Evolutionary conservation across 768 basidiomycete genomes (phyloP), one percentile per base, ranked within the genome.

Genomic region (Trametes cingulata): DNA sequence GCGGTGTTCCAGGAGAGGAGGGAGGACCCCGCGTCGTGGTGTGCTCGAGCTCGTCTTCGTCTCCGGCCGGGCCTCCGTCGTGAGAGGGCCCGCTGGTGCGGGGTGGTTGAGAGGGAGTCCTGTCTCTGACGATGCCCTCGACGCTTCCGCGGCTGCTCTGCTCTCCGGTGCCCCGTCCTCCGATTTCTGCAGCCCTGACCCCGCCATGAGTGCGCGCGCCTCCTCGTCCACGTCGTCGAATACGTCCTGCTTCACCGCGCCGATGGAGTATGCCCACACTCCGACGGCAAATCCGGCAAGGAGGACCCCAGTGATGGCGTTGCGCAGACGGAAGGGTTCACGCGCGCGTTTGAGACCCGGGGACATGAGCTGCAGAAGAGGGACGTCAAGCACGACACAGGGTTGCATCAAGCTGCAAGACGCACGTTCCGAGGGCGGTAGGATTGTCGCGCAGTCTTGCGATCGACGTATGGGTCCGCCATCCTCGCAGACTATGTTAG

Each of bases 181-280:
- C 65, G 35, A 62, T 60, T 48, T 65, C 59, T 47, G 51, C 41
- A 54, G 60, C 43, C 71, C 62, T 7, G 69, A 69, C 29, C 68
- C 72, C 33, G 77, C 81, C 56, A 63, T 58, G 67, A 88, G 78
- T 41, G 82, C 82, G 61, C 76, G 76, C 27, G 86, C 91, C 69
- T 91, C 89, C 62, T 90, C 88, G 67, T 92, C 91, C 41, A 92
- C 80, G 71, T 93, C 92, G 65, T 89, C 86, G 70, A 96, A 97
- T 40, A 90, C 86, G 70, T 97, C 95, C 69, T 98, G 95, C 69
- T 90, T 93, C 56, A 98, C 95, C 27, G 94, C 95, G 29, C 85
- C 84, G 69, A 98, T 96, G 17, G 94, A 95, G 75, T 98, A 98
- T 4, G 86, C 80, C 85, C 93, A 98, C 9, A 97, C 86, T 25